Conservation (phyloP, 1,284 basidiomycete genomes). For the Sphagnurus paluster region DNA sequence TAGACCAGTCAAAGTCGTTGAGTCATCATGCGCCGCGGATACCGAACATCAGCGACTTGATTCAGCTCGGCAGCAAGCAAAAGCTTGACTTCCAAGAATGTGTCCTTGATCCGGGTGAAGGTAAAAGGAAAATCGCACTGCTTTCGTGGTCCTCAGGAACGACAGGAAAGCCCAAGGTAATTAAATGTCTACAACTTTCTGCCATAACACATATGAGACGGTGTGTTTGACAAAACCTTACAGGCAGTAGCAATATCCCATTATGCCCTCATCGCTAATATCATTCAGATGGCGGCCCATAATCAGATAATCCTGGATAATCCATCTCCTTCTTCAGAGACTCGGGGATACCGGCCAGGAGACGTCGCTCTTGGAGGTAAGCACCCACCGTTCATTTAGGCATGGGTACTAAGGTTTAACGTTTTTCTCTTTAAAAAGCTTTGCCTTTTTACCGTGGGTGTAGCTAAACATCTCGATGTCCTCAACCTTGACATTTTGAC, state of each 20-base stretch:
- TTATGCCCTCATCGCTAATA: constrained; percentile 57
- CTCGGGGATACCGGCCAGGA: constrained; percentile 49
- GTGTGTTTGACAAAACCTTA: constrained; percentile 10
- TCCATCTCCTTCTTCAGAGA: constrained; percentile 32
- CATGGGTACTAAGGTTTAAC: constrained; percentile 6
- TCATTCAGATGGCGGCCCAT: constrained; percentile 55
- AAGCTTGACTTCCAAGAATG: constrained; percentile 34
- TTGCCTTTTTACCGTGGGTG: constrained; percentile 40
- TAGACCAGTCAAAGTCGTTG: constrained; percentile 21
- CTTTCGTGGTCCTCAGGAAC: constrained; percentile 73
- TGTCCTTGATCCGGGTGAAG: constrained; percentile 36
- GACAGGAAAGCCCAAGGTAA: constrained; percentile 42
- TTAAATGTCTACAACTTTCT: not conserved
- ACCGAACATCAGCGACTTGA: constrained; percentile 33
- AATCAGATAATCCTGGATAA: constrained; percentile 43
- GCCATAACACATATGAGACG: not conserved
- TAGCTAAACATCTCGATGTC: not conserved
- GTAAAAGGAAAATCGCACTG: constrained; percentile 55
- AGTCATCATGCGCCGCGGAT: constrained; percentile 20
- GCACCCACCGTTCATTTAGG: constrained; percentile 8
- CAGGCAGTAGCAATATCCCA: constrained; percentile 70
- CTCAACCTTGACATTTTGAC: constrained; percentile 2
- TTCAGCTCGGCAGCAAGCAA: constrained; percentile 32
- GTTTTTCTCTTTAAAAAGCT: constrained; percentile 31
- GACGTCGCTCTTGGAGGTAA: constrained; percentile 49